A percentile compares a stretch with the other conserved stretches of the same genome.
phyloP scores from a whole-genome alignment of 169 alveolate species.

The Pseudocohnilembus persalinus region DNA sequence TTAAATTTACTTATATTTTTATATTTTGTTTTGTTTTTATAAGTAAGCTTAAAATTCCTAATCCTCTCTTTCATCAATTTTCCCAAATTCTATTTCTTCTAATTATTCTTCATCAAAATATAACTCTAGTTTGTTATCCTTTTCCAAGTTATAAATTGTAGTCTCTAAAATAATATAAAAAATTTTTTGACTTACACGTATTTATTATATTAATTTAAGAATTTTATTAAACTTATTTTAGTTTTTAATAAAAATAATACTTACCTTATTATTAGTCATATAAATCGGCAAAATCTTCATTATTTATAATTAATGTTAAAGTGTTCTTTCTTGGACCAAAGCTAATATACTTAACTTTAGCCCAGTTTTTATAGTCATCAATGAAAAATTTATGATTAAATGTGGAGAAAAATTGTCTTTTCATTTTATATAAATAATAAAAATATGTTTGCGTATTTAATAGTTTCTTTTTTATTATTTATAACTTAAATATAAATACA shows the following conservation, averaged over 20 bases:
- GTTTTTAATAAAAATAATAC: too few species aligned
- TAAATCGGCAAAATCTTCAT: background rate
- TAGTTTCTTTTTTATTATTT: too few species aligned
- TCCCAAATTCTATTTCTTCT: too few species aligned
- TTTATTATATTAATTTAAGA: too few species aligned
- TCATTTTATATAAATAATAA: too few species aligned
- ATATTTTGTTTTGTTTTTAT: too few species aligned
- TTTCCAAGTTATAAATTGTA: background rate
- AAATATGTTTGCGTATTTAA: too few species aligned
- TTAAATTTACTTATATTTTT: too few species aligned
- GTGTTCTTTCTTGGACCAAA: background rate
- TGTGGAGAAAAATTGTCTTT: background rate
- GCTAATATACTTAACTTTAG: background rate
- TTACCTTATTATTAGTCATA: background rate
- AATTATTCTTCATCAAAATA: background rate
- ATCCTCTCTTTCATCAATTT: too few species aligned
- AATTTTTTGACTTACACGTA: background rate
- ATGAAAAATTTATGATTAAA: background rate
- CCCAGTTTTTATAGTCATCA: background rate
- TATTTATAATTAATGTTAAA: background rate
- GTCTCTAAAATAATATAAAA: background rate
- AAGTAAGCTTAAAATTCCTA: too few species aligned
- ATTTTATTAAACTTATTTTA: background rate
- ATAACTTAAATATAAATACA: too few species aligned
- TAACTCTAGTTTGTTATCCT: background rate